Base-by-base conservation (phyloP, 169 alveolate genomes). In the Plasmodium blacklocki region DNA sequence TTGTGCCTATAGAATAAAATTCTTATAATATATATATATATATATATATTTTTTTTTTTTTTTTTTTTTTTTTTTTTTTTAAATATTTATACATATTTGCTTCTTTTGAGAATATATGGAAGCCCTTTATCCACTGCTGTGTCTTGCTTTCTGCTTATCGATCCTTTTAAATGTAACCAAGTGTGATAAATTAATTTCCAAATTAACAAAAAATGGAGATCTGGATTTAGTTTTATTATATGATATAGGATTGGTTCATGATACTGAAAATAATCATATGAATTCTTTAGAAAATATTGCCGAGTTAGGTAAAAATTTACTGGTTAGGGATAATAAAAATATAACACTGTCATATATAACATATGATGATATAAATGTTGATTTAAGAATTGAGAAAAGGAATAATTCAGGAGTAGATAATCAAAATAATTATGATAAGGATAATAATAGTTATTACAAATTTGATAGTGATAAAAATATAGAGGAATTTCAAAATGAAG, bases 121-220 rank as follows among this genome's bases (percentile, higher is more conserved):
- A 2, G 64, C 2, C 9, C 1, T 6, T 32, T 32, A 6, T 32
- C 45, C 45, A 5, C 9, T 32, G 9, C 9, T 32, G 2, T 32
- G 45, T 32, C 9, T 5, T 32, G 45, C 45, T 32, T 32, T 32
- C 6, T 32, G 7, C 6, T 32, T 32, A 32, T 32, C 5, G 9
- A 4, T 6, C 9, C 45, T 32, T 32, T 32, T 32, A 32, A 6
- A 32, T 32, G 45, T 32, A 32, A 32, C 9, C 4, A 80, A 19
- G 14, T 12, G 71, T 54, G 66, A 66, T 7, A 26, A 43, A 2
- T 49, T 86, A 66, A 67, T 86, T 23, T 66, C 58, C 0, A 71
- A 59, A 29, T 58, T 86, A 19, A 86, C 92, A 6, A 71, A 11
- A 2, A 39, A 15, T 45, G 92, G 92, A 18, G 92, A 86, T 54